Evolutionary conservation across 2,329 filamentous ascomycete genomes (phyloP).

Genomic region (Ophiostoma populinum): DNA sequence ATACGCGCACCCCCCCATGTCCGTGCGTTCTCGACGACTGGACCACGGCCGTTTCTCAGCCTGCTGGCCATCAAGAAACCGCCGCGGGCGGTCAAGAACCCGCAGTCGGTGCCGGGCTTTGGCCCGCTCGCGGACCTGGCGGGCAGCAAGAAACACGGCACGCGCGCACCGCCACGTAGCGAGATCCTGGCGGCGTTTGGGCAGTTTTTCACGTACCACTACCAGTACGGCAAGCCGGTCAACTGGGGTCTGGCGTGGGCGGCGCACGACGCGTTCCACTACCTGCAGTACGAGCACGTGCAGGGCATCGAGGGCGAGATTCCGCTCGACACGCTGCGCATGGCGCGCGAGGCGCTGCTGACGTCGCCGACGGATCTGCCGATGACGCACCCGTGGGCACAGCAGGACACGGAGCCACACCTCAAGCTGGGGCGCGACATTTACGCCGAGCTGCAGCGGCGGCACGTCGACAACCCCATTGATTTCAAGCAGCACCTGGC

Average conservation of each 20-base stretch:
- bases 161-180: constrained; percentile 43
- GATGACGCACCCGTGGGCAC: too few relatives aligned
- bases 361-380: too few relatives aligned
- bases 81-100: constrained; percentile 39
- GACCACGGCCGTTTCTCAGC: constrained; percentile 41
- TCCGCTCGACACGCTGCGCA: constrained; percentile 24
- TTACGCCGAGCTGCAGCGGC: constrained; percentile 21
- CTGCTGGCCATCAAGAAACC: constrained; percentile 39
- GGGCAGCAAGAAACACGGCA: constrained; percentile 41
- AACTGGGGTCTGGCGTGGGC: constrained; percentile 51
- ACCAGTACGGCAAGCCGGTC: constrained; percentile 28
- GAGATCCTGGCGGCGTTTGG: constrained; percentile 49
- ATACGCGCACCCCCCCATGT: neutral
- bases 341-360: constrained; percentile 21
- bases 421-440: constrained; percentile 28
- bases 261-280: constrained; percentile 29
- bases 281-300: constrained; percentile 21
- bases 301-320: constrained; percentile 13
- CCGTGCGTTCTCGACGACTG: neutral
- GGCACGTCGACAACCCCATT: constrained; percentile 9
- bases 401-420: constrained; percentile 24
- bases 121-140: constrained; percentile 52
- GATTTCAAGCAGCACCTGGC: constrained; percentile 28
- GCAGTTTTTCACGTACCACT: constrained; percentile 42
- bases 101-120: constrained; percentile 53